Evolutionary conservation across 2,329 filamentous ascomycete species (phyloP).

Genomic region (Xylariaceae sp.): DNA sequence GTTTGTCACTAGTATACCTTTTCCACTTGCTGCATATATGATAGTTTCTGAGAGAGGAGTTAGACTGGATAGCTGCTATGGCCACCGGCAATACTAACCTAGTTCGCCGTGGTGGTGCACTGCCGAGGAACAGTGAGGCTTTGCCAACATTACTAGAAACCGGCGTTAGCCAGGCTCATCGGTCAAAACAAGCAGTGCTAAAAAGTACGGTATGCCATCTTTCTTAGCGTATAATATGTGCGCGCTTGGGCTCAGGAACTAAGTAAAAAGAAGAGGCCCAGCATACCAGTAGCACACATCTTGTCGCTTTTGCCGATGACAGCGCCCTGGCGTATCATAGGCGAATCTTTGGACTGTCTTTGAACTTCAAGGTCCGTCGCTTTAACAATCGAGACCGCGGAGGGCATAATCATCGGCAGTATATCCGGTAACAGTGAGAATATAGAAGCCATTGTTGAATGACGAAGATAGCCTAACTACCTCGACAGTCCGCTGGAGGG

Average conservation of each 20-base stretch:
- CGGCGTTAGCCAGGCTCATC: conserved; percentile 29
- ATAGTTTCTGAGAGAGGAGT: conserved; percentile 62
- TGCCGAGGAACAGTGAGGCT: conserved; percentile 64
- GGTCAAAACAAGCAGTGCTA: neutral
- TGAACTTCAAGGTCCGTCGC: conserved; percentile 51
- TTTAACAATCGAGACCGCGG: conserved; percentile 62
- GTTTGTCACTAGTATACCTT: conserved; percentile 64
- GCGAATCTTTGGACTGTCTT: conserved; percentile 36
- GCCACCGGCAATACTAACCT: conserved; percentile 49
- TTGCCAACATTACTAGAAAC: conserved; percentile 63
- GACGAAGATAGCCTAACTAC: neutral
- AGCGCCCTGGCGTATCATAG: conserved; percentile 55
- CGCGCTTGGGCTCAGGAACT: no score
- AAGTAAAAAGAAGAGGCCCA: conserved; percentile 7
- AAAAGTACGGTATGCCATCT: neutral
- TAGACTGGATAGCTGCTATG: neutral
- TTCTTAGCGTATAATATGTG: neutral
- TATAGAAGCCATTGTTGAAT: conserved; percentile 53
- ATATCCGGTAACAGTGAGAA: conserved; percentile 63
- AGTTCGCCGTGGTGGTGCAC: conserved; percentile 75
- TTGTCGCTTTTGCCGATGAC: conserved; percentile 67
- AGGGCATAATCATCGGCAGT: conserved; percentile 64
- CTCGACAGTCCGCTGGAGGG: no score
- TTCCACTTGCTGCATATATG: conserved; percentile 68
- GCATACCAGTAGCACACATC: conserved; percentile 69